Percentiles rank a stretch among this genome's conserved stretches.
Evolutionary conservation across 495 filamentous ascomycete species (phyloP).

Genomic region (Penicillium samsonianum): DNA sequence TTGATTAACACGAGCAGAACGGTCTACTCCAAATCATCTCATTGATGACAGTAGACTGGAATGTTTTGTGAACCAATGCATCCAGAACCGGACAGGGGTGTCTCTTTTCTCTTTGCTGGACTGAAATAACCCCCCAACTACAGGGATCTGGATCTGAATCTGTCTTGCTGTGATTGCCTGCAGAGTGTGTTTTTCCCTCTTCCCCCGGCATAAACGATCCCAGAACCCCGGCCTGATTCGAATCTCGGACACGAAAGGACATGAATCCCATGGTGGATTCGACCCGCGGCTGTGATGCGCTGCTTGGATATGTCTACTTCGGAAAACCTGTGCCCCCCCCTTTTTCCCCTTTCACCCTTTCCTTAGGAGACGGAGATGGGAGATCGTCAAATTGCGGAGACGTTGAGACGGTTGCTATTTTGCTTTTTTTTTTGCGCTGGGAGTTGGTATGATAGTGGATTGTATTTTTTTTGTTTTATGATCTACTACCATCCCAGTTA

Average conservation of each 20-base stretch:
- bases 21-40: slow-evolving; percentile 25
- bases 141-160: slow-evolving; percentile 16
- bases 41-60: slow-evolving; percentile 26
- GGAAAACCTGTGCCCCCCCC: slow-evolving; percentile 7
- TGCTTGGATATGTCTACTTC: slow-evolving; percentile 18
- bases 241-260: slow-evolving; percentile 20
- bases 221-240: slow-evolving; percentile 14
- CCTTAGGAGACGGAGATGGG: neutral
- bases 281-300: slow-evolving; percentile 17
- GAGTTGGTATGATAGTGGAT: slow-evolving; percentile 3
- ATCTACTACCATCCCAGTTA: neutral
- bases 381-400: slow-evolving; percentile 8
- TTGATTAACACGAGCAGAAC: slow-evolving; percentile 32
- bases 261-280: slow-evolving; percentile 61
- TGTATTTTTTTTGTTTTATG: slow-evolving; percentile 2
- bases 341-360: slow-evolving; percentile 13
- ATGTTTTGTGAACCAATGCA: slow-evolving; percentile 24
- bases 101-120: slow-evolving; percentile 26
- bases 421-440: neutral
- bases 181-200: slow-evolving; percentile 21
- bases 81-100: slow-evolving; percentile 24
- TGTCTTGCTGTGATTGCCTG: slow-evolving; percentile 16
- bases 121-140: neutral
- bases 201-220: slow-evolving; percentile 14
- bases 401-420: slow-evolving; percentile 9